phyloP scores from a whole-genome alignment of 2,329 filamentous ascomycete species.

The Hortaea sp. region DNA sequence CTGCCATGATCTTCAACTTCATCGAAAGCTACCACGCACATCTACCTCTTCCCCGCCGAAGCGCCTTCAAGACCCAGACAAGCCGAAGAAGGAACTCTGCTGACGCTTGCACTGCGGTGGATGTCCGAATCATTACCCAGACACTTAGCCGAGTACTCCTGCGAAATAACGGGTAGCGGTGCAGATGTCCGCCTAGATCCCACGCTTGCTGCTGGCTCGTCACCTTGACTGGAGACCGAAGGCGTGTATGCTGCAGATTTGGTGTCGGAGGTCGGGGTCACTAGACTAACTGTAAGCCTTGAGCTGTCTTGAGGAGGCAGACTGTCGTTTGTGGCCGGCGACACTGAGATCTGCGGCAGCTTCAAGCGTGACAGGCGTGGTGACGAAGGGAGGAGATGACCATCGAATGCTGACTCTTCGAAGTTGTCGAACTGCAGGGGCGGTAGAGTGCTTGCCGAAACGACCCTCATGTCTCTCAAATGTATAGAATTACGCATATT shows the following conservation, averaged over 20 bases:
- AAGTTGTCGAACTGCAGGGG: no score
- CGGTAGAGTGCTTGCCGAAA: no score
- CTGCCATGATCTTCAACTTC: no score
- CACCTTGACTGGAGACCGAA: conserved; percentile 5
- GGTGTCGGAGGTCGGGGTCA: background rate
- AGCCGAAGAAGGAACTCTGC: conserved; percentile 2
- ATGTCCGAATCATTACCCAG: conserved; percentile 6
- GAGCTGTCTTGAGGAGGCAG: background rate
- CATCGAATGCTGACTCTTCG: background rate
- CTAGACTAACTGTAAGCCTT: background rate
- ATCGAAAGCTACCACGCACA: no score
- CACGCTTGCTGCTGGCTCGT: conserved; percentile 7
- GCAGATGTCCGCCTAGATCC: background rate
- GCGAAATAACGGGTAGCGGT: conserved; percentile 7
- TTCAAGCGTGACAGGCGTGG: background rate
- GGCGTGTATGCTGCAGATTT: conserved; percentile 7
- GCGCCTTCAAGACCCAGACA: conserved; percentile 9
- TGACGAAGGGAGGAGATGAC: background rate
- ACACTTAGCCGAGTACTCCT: conserved; percentile 9
- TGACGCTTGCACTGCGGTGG: conserved; percentile 6
- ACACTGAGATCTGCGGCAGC: background rate
- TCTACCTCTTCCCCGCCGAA: no score
- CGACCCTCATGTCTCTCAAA: no score
- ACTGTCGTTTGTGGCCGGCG: background rate
- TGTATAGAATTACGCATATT: no score